A percentile compares a stretch with the other conserved stretches of the same genome.
phyloP scores from a whole-genome alignment of 2,329 filamentous ascomycete species.

The Mycosphaerella sp. region DNA sequence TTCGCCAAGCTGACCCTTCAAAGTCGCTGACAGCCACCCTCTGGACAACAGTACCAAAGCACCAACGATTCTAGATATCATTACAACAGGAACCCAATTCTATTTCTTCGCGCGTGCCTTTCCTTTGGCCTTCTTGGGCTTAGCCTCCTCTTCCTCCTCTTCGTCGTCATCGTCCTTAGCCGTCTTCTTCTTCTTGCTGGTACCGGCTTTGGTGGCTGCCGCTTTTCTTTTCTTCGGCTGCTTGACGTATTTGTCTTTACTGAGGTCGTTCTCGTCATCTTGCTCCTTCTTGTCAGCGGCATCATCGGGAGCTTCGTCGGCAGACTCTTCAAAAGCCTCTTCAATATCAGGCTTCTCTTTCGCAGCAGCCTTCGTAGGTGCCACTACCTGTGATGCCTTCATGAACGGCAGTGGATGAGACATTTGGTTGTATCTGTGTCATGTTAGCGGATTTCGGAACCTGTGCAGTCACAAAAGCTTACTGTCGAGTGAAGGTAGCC shows the following conservation, averaged over 20 bases:
- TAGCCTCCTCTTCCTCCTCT: constrained; percentile 33
- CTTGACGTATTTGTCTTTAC: constrained; percentile 96
- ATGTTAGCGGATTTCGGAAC: constrained; percentile 19
- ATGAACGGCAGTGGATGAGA: constrained; percentile 92
- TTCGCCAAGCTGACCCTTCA: no score
- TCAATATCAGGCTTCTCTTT: constrained; percentile 86
- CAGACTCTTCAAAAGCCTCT: constrained; percentile 90
- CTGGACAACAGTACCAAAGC: not conserved
- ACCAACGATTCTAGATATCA: not conserved
- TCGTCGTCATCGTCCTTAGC: constrained; percentile 57
- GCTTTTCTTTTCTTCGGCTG: constrained; percentile 68
- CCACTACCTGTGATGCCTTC: constrained; percentile 73
- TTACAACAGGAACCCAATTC: not conserved
- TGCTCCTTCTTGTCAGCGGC: constrained; percentile 42
- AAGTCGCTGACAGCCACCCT: no score
- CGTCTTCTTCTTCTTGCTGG: constrained; percentile 56
- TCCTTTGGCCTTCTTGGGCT: constrained; percentile 42
- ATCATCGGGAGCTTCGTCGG: constrained; percentile 51
- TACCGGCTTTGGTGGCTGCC: constrained; percentile 44
- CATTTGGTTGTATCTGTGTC: constrained; percentile 68
- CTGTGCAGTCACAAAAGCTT: constrained; percentile 38
- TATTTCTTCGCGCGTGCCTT: constrained; percentile 25
- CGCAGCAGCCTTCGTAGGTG: constrained; percentile 62
- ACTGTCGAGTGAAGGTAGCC: constrained; percentile 80
- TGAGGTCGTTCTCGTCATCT: constrained; percentile 68